Conservation (phyloP, 2,329 filamentous ascomycete species). For the Hymenoscyphus repandus region DNA sequence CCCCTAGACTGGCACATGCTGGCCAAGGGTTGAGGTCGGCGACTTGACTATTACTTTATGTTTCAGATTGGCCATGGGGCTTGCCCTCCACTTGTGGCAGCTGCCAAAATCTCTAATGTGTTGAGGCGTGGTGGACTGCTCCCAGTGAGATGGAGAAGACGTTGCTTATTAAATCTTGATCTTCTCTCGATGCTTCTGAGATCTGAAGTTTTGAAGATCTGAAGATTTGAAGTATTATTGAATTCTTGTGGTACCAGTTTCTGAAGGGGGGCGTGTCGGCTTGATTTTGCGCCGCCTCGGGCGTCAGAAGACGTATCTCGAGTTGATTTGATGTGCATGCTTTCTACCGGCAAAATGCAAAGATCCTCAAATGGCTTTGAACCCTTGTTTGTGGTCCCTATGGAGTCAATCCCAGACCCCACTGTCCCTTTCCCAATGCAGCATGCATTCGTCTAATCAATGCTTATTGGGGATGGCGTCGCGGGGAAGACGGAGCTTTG, state of each 20-base stretch:
- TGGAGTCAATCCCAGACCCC: neutral
- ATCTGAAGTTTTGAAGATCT: no score
- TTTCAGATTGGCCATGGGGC: neutral
- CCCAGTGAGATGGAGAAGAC: no score
- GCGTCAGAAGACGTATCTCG: no score
- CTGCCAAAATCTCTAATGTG: no score
- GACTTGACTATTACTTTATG: constrained; percentile 3
- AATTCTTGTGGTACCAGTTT: no score
- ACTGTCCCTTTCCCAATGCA: neutral
- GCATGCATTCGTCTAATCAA: neutral
- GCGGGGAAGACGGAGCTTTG: neutral
- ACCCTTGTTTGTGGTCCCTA: neutral
- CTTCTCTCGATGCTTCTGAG: no score
- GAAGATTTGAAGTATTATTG: no score
- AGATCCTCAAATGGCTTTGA: neutral
- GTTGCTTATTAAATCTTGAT: no score
- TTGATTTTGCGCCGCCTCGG: no score
- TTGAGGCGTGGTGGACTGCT: no score
- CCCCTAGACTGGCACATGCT: neutral
- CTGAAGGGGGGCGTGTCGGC: no score
- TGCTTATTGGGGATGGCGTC: neutral
- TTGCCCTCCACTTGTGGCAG: neutral
- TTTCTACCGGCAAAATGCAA: neutral
- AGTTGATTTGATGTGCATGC: no score
- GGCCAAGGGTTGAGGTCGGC: constrained; percentile 7